Percentiles rank a stretch among this genome's conserved stretches.
phyloP scores from a whole-genome alignment of 78 protist species.

The Creolimax fragrantissima region DNA sequence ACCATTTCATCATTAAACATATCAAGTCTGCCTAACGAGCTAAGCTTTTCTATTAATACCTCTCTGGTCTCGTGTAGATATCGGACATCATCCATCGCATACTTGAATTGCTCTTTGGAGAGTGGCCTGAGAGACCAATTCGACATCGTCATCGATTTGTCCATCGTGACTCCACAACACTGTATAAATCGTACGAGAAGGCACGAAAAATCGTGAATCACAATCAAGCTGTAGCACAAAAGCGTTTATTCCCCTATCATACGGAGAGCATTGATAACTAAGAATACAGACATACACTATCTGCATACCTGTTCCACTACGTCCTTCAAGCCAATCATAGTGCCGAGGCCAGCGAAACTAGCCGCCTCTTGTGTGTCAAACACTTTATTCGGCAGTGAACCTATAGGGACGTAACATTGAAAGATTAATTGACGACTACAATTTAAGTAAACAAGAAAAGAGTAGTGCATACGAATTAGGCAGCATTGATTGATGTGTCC shows the following conservation, averaged over 20 bases:
- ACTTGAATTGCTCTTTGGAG: not conserved
- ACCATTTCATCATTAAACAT: not conserved
- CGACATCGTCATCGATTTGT: not conserved
- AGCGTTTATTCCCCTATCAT: no score
- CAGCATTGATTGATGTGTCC: no score
- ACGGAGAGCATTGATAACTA: no score
- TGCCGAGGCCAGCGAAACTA: not conserved
- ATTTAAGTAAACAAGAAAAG: no score
- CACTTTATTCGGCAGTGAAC: not conserved
- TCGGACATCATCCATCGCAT: not conserved
- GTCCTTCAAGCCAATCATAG: not conserved
- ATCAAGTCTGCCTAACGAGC: not conserved
- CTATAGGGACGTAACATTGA: no score
- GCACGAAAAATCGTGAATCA: no score
- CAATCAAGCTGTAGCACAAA: no score
- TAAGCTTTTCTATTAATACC: not conserved
- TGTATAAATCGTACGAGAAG: no score
- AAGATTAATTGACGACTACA: no score
- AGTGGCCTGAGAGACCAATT: constrained; percentile 10
- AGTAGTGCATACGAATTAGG: no score
- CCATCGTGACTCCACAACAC: not conserved
- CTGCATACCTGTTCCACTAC: not conserved
- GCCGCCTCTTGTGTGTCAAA: constrained; percentile 2
- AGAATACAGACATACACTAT: no score
- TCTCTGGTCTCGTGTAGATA: not conserved